Conservation (phyloP, 2,329 filamentous ascomycete genomes). For the Microcyclospora pomicola region DNA sequence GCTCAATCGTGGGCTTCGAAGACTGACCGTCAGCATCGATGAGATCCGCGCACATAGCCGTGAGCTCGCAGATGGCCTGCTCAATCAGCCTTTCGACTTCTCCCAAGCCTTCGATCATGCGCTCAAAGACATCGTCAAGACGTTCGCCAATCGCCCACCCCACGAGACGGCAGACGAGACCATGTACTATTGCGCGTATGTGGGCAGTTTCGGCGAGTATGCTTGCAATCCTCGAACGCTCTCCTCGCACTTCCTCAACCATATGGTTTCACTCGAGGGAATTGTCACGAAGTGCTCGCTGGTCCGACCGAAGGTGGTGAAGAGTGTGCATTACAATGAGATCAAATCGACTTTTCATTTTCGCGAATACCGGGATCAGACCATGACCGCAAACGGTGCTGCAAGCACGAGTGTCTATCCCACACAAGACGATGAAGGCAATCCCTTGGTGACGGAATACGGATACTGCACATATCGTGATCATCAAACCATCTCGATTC, state of each 20-base stretch:
- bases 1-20: constrained; percentile 47
- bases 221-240: constrained; percentile 89
- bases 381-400: constrained; percentile 78
- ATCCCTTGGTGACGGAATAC: constrained; percentile 88
- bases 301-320: constrained; percentile 92
- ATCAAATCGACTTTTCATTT: constrained; percentile 73
- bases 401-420: constrained; percentile 88
- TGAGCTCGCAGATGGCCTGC: constrained; percentile 65
- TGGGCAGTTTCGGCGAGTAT: constrained; percentile 89
- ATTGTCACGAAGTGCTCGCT: constrained; percentile 95
- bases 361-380: constrained; percentile 88
- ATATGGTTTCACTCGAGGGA: constrained; percentile 93
- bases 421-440: constrained; percentile 82
- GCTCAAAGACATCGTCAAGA: constrained; percentile 74
- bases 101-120: constrained; percentile 78
- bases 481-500: constrained; percentile 94
- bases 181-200: constrained; percentile 89
- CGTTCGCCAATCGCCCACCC: constrained; percentile 59
- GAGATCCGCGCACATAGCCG: constrained; percentile 78
- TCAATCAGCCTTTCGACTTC: constrained; percentile 80
- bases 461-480: constrained; percentile 92
- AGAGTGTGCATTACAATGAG: constrained; percentile 95
- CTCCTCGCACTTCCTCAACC: constrained; percentile 77
- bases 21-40: constrained; percentile 56
- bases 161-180: constrained; percentile 66